phyloP scores from a whole-genome alignment of 2,329 filamentous ascomycete species.

The Drechslerella dactyloides region DNA sequence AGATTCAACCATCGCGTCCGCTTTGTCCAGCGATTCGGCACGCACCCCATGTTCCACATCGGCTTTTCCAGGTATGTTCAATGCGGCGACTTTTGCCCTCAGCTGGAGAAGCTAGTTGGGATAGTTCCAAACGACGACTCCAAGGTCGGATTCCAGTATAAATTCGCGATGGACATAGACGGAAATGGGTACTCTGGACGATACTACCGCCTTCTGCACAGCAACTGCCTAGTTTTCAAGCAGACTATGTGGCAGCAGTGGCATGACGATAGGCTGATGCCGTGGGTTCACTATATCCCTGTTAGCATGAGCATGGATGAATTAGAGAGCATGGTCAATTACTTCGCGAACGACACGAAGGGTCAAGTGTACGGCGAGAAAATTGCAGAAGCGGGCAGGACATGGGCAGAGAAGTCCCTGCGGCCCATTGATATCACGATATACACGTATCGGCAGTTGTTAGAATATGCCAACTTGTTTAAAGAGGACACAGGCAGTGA shows the following conservation, averaged over 20 bases:
- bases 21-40: conserved; percentile 59
- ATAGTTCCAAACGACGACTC: conserved; percentile 56
- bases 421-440: conserved; percentile 67
- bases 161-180: conserved; percentile 64
- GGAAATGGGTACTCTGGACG: conserved; percentile 66
- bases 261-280: conserved; percentile 65
- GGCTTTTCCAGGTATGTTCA: conserved; percentile 62
- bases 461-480: conserved; percentile 62
- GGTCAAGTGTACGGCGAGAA: conserved; percentile 62
- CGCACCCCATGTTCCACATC: conserved; percentile 60
- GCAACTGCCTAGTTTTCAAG: conserved; percentile 62
- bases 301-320: conserved; percentile 63
- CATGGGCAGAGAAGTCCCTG: conserved; percentile 65
- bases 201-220: conserved; percentile 63
- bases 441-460: conserved; percentile 67
- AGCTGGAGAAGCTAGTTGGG: conserved; percentile 57
- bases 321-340: conserved; percentile 63
- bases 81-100: conserved; percentile 59
- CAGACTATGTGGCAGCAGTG: conserved; percentile 65
- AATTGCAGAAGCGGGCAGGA: conserved; percentile 64
- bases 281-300: conserved; percentile 67
- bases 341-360: conserved; percentile 60
- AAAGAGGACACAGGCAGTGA: conserved; percentile 8
- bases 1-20: conserved; percentile 62
- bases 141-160: conserved; percentile 58